A percentile compares a stretch with the other conserved stretches of the same genome.
phyloP scores from a whole-genome alignment of 225 moss, liverwort and hornwort species.

The Asterella californica region DNA sequence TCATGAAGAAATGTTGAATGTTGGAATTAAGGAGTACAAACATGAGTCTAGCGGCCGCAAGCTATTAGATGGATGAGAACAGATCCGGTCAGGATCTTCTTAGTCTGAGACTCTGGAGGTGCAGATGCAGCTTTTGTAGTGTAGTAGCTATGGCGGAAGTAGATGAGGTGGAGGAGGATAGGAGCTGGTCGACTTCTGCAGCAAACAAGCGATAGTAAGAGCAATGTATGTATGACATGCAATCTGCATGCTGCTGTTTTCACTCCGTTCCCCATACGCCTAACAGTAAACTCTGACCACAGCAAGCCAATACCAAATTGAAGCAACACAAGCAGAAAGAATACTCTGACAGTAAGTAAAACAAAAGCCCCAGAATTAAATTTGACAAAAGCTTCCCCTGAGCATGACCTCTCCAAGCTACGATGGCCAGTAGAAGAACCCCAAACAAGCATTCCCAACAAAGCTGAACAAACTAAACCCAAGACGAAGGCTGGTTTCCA shows the following conservation, averaged over 20 bases:
- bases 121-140: background rate
- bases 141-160: background rate
- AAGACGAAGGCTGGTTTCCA: no score
- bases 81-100: constrained; percentile 10
- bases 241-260: constrained; percentile 1
- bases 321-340: background rate
- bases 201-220: background rate
- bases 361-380: background rate
- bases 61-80: constrained; percentile 8
- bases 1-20: constrained; percentile 8
- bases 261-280: background rate
- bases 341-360: background rate
- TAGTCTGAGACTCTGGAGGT: constrained; percentile 8
- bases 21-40: constrained; percentile 15
- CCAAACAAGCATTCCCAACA: background rate
- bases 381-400: no score
- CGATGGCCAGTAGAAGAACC: no score
- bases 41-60: background rate
- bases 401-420: no score
- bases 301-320: background rate
- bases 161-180: background rate
- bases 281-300: background rate
- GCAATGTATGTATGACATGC: background rate
- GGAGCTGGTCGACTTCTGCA: background rate
- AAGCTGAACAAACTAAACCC: background rate